Conservation (phyloP, 106 monocot species). For the Vanilla planifolia region DNA sequence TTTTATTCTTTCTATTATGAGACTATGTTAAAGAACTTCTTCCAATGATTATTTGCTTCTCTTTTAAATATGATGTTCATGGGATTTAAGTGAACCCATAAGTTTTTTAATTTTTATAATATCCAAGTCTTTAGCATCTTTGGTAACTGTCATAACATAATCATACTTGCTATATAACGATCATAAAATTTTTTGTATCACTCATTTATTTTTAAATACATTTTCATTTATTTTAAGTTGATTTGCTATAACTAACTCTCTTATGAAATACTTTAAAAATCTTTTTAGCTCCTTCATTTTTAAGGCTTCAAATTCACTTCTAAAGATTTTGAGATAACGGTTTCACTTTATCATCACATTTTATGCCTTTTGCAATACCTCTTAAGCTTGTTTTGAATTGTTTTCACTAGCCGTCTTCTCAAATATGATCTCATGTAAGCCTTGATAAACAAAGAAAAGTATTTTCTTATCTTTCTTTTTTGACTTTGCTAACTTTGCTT, state of each 20-base stretch:
- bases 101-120: not conserved
- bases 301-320: not conserved
- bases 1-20: no score
- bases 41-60: no score
- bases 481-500: no score
- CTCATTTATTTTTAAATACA: not conserved
- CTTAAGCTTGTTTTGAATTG: not conserved
- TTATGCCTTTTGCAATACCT: not conserved
- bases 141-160: not conserved
- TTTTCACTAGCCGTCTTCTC: no score
- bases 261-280: not conserved
- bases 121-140: not conserved
- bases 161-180: no score
- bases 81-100: not conserved
- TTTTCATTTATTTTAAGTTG: not conserved
- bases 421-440: no score
- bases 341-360: no score
- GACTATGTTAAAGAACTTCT: no score
- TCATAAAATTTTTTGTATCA: not conserved
- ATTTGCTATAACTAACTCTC: not conserved
- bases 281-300: not conserved
- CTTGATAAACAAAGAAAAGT: no score
- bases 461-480: no score
- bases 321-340: not conserved
- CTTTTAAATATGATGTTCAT: no score